phyloP scores from a whole-genome alignment of 345 rosid species.

The Eucalyptus albens region DNA sequence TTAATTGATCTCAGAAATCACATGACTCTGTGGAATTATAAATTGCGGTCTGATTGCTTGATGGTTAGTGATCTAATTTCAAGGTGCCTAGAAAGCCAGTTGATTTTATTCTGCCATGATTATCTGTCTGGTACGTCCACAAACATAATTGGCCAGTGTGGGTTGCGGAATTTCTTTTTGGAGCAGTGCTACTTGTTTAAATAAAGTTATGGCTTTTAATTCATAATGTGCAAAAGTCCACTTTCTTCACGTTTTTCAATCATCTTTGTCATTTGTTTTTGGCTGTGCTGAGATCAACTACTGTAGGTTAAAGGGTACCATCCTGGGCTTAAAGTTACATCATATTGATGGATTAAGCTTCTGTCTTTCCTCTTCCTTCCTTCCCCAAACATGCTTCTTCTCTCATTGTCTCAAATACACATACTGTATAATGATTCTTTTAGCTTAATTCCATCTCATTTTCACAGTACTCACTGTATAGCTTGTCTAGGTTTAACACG shows the following conservation, averaged over 20 bases:
- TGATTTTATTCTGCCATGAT: neutral
- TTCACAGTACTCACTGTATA: neutral
- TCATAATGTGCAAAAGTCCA: neutral
- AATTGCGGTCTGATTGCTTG: neutral
- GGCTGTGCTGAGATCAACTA: neutral
- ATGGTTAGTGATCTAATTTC: neutral
- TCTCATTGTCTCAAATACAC: neutral
- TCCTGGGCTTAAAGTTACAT: neutral
- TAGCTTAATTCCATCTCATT: neutral
- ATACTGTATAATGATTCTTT: neutral
- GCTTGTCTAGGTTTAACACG: neutral
- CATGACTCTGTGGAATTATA: neutral
- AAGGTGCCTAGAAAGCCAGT: neutral
- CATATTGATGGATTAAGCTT: neutral
- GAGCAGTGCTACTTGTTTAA: neutral
- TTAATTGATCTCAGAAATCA: neutral
- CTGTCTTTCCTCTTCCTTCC: neutral
- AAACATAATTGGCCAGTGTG: neutral
- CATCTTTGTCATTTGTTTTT: neutral
- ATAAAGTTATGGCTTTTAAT: neutral
- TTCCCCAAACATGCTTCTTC: neutral
- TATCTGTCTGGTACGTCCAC: neutral
- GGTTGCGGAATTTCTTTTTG: neutral
- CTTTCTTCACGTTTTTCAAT: neutral
- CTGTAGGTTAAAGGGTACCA: neutral